A percentile compares a stretch with the other conserved stretches of the same genome.
Evolutionary conservation across 306 rosid genomes (phyloP).

Genomic region (Mimosa pudica): DNA sequence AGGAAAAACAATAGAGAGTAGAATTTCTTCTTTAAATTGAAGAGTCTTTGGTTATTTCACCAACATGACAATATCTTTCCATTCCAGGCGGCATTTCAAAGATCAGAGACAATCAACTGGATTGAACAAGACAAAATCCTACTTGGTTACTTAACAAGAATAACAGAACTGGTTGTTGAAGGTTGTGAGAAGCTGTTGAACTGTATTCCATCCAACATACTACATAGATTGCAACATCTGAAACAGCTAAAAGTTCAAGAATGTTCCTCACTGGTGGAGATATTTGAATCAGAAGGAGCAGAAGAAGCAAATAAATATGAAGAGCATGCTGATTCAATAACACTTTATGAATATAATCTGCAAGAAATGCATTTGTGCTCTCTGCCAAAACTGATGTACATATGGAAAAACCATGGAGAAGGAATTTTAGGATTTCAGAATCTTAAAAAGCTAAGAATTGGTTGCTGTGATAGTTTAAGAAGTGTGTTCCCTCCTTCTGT

Average conservation of each 20-base stretch:
- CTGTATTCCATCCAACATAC: slow-evolving; percentile 31
- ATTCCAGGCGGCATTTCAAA: slow-evolving; percentile 25
- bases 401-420: slow-evolving; percentile 31
- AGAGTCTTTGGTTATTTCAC: background rate
- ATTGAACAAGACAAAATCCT: slow-evolving; percentile 24
- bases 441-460: slow-evolving; percentile 16
- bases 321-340: background rate
- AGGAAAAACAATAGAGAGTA: background rate
- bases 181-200: slow-evolving; percentile 25
- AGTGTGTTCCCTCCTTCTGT: slow-evolving; percentile 26
- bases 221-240: slow-evolving; percentile 26
- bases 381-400: slow-evolving; percentile 31
- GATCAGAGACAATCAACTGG: slow-evolving; percentile 18
- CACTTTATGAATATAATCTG: slow-evolving; percentile 4
- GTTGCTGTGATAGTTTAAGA: slow-evolving; percentile 8
- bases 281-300: slow-evolving; percentile 30
- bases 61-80: background rate
- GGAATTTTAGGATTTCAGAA: slow-evolving; percentile 10
- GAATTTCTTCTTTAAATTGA: background rate
- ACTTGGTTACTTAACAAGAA: slow-evolving; percentile 19
- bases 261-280: slow-evolving; percentile 32
- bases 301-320: slow-evolving; percentile 13
- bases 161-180: slow-evolving; percentile 24
- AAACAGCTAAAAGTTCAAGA: slow-evolving; percentile 34
- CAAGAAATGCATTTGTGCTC: slow-evolving; percentile 35